Conservation (phyloP, 2,329 filamentous ascomycete species). For the Aspergillus aculeatinus region DNA sequence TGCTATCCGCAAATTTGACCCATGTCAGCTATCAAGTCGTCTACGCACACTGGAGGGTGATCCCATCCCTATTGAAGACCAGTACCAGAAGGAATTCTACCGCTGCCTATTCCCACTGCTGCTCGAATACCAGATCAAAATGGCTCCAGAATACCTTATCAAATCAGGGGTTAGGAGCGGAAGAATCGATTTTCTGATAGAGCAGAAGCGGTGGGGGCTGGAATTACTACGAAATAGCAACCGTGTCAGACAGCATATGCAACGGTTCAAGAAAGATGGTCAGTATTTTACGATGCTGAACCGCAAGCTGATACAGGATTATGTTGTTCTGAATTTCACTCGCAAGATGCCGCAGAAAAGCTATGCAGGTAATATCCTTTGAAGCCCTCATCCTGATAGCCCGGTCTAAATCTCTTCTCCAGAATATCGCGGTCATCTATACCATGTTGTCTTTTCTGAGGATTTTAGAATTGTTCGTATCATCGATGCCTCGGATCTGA, state of each 20-base stretch:
- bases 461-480: conserved; percentile 7
- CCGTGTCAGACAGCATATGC: conserved; percentile 10
- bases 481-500: conserved; percentile 14
- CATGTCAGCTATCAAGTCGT: conserved; percentile 13
- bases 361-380: conserved; percentile 9
- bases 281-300: conserved; percentile 10
- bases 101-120: conserved; percentile 2
- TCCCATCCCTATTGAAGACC: conserved; percentile 1
- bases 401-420: conserved; percentile 8
- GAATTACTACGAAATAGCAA: conserved; percentile 16
- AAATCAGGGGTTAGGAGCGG: conserved; percentile 11
- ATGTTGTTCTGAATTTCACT: conserved; percentile 15
- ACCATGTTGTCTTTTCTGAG: conserved; percentile 14
- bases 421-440: conserved; percentile 7
- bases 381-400: background rate
- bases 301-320: conserved; percentile 11
- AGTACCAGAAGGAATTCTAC: conserved; percentile 19
- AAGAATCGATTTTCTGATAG: conserved; percentile 15
- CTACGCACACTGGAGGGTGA: conserved; percentile 4
- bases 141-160: conserved; percentile 18
- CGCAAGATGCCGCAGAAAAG: background rate
- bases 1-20: conserved; percentile 10
- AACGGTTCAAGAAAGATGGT: conserved; percentile 10
- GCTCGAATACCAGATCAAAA: no score
- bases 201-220: conserved; percentile 15